Evolutionary conservation across 305 asterid genomes (phyloP).

Genomic region (Salvia sclarea): DNA sequence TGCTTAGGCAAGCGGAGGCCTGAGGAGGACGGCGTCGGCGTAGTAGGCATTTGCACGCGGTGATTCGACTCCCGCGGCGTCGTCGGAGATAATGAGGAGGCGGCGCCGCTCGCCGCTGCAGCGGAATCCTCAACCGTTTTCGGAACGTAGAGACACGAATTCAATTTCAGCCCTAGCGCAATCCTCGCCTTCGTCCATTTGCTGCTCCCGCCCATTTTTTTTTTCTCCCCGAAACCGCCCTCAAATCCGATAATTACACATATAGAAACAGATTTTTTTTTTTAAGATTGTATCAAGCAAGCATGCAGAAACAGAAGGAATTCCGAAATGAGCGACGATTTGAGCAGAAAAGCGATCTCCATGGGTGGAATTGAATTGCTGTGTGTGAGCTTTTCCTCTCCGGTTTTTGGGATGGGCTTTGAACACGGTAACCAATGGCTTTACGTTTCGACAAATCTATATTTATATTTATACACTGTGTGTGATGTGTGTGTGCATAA

Average conservation of each 20-base stretch:
- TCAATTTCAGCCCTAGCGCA: slow-evolving; percentile 63
- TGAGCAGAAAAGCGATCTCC: slow-evolving; percentile 36
- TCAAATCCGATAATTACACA: slow-evolving; percentile 20
- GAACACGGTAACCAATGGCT: slow-evolving; percentile 73
- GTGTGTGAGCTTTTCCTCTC: slow-evolving; percentile 22
- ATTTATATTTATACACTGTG: slow-evolving; percentile 26
- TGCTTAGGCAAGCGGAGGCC: slow-evolving; percentile 59
- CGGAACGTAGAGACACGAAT: slow-evolving; percentile 60
- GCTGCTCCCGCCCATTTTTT: slow-evolving; percentile 70
- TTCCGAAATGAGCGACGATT: slow-evolving; percentile 21
- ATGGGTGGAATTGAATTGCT: slow-evolving; percentile 29
- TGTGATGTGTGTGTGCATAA: slow-evolving; percentile 25
- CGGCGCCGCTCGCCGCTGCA: slow-evolving; percentile 36
- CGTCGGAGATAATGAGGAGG: slow-evolving; percentile 39
- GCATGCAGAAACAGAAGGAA: slow-evolving; percentile 26
- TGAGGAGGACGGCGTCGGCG: slow-evolving; percentile 78
- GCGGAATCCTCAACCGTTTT: slow-evolving; percentile 46
- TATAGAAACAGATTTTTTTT: slow-evolving; percentile 4
- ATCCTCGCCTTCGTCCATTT: slow-evolving; percentile 78
- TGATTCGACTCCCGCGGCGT: slow-evolving; percentile 41
- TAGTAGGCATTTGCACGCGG: slow-evolving; percentile 51
- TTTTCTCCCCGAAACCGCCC: neutral
- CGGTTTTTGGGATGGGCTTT: slow-evolving; percentile 45
- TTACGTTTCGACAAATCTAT: slow-evolving; percentile 47
- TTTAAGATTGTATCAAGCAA: neutral